Percentiles rank a stretch among this genome's conserved stretches.
Evolutionary conservation across 129 eudicot species (phyloP).

Genomic region (Chrysanthemum seticuspe): DNA sequence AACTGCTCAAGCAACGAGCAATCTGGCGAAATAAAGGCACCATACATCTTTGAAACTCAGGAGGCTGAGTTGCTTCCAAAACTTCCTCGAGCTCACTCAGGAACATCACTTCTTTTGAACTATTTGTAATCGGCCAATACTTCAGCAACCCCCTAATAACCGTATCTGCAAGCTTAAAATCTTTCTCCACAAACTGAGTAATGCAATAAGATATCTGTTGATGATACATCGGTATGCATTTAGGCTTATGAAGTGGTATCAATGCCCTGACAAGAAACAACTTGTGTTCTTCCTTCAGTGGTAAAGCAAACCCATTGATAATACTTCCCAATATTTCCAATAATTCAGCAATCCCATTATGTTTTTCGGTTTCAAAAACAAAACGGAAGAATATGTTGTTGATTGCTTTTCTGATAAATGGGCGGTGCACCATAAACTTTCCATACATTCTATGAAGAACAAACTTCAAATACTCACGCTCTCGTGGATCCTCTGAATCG

Average conservation of each 20-base stretch:
- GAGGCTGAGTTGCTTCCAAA: slow-evolving; percentile 68
- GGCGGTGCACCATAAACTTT: slow-evolving; percentile 83
- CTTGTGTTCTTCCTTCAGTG: slow-evolving; percentile 76
- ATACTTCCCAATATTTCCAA: slow-evolving; percentile 74
- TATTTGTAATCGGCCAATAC: slow-evolving; percentile 78
- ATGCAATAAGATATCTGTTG: slow-evolving; percentile 77
- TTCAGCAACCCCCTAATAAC: slow-evolving; percentile 71
- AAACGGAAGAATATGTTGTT: slow-evolving; percentile 64
- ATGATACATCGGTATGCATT: slow-evolving; percentile 66
- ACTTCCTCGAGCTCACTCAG: slow-evolving; percentile 78
- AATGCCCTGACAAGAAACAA: slow-evolving; percentile 65
- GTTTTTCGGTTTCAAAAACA: slow-evolving; percentile 70
- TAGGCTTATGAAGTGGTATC: slow-evolving; percentile 79
- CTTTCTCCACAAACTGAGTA: slow-evolving; percentile 74
- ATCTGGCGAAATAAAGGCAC: slow-evolving; percentile 70
- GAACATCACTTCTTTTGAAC: slow-evolving; percentile 71
- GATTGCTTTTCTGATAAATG: slow-evolving; percentile 68
- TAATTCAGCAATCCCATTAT: slow-evolving; percentile 73
- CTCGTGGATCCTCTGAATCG: slow-evolving; percentile 75
- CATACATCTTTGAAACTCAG: slow-evolving; percentile 79
- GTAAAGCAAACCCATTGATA: slow-evolving; percentile 72
- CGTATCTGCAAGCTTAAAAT: slow-evolving; percentile 72
- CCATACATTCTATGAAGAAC: slow-evolving; percentile 78
- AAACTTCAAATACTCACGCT: slow-evolving; percentile 63
- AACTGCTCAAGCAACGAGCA: slow-evolving; percentile 62